Evolutionary conservation across 441 rosid genomes (phyloP), one percentile per base, ranked within the genome.

Genomic region (Erodium moschatum): DNA sequence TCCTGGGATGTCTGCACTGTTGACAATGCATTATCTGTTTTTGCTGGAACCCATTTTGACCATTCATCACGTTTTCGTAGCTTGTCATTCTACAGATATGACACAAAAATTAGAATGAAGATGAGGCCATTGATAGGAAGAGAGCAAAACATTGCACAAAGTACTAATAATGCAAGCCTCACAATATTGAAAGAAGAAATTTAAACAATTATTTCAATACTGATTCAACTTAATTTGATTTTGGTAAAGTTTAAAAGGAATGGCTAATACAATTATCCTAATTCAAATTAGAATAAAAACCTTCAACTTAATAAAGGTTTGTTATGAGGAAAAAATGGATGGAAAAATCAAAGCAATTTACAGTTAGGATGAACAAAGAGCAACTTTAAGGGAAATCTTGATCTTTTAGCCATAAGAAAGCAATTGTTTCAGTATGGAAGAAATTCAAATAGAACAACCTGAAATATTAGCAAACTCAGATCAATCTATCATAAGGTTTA

Each of bases 61-160:
- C 97, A 91, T 40, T 81, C 86, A 71, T 85, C 83, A 24, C 83
- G 87, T 77, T 81, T 86, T 48, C 96, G 85, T 74, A 95, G 72
- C 78, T 83, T 85, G 74, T 87, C 87, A 75, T 81, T 93, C 99
- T 94, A 63, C 66, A 71, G 15, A 46, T 12, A 46, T 46, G 52
- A 46, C 52, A 12, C 5, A 10, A 46, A 46, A 46, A 46, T 46
- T n/a, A 46, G 52, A 46, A 46, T 46, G 64, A 74, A 69, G 76
- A 66, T 5, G 40, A 35, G 50, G 64, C 15, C 54, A 75, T 50
- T 54, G 29, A 64, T 7, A 66, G 65, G 21, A 56, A 69, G 66
- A 54, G 68, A 46, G 15, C 31, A 72, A 29, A 64, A 4, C 40
- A 29, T 64, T 64, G 31, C 20, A 64, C 19, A 24, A 73, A 29